Evolutionary conservation across 2,329 filamentous ascomycete genomes (phyloP).

Genomic region (Phoma herbarum): DNA sequence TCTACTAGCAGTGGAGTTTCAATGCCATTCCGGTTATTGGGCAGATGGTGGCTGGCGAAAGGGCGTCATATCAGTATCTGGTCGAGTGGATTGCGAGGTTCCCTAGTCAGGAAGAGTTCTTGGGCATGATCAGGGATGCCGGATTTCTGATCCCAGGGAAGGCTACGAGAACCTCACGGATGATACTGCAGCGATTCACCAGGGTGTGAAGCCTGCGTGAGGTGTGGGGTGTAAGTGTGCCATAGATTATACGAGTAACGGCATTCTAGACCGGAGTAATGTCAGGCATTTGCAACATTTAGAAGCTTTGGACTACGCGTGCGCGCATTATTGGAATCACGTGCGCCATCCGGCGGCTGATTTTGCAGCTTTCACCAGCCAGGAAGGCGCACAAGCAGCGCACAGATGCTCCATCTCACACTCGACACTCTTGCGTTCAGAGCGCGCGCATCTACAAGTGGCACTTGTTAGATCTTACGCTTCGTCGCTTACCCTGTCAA

Average conservation of each 20-base stretch:
- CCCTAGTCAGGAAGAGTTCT: conserved; percentile 84
- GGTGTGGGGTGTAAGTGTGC: conserved; percentile 5
- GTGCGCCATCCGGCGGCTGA: too few species aligned
- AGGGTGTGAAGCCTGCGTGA: conserved; percentile 80
- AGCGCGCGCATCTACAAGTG: too few species aligned
- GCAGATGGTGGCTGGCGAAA: conserved; percentile 90
- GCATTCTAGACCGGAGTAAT: conserved; percentile 9
- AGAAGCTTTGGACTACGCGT: too few species aligned
- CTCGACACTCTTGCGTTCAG: too few species aligned
- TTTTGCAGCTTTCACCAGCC: too few species aligned
- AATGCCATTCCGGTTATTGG: conserved; percentile 93
- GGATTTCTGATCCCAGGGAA: conserved; percentile 82
- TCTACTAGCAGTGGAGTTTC: conserved; percentile 98
- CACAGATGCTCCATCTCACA: too few species aligned
- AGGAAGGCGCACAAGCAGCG: too few species aligned
- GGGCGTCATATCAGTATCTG: conserved; percentile 97
- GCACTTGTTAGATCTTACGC: too few species aligned
- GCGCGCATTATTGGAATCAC: too few species aligned
- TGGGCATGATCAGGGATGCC: conserved; percentile 80
- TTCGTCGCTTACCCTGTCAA: too few species aligned
- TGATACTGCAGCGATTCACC: conserved; percentile 95
- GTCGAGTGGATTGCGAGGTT: conserved; percentile 98
- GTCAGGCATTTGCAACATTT: not conserved
- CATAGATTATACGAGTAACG: conserved; percentile 5
- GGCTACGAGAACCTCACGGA: conserved; percentile 87